Conservation (phyloP, 306 rosid genomes). For the Abrus precatorius region DNA sequence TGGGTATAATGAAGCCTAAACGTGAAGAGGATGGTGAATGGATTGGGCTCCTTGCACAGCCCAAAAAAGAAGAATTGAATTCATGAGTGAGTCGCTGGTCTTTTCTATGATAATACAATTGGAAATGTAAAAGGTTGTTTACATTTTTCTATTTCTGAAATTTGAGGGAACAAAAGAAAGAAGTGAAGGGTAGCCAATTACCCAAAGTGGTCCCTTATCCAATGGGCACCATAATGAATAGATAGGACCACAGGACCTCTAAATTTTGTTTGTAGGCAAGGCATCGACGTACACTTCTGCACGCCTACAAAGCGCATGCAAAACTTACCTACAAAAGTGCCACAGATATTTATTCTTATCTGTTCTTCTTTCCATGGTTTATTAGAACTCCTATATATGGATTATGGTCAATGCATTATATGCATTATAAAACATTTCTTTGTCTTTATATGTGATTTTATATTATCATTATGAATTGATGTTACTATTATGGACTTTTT, state of each 20-base stretch:
- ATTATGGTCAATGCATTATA: no score
- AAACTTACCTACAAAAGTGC: conserved; percentile 25
- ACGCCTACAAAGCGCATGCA: conserved; percentile 52
- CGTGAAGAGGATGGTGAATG: background rate
- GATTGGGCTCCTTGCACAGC: background rate
- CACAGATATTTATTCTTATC: background rate
- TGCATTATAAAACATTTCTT: no score
- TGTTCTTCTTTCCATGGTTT: background rate
- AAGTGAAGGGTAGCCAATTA: background rate
- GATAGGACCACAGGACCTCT: conserved; percentile 47
- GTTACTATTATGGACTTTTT: no score
- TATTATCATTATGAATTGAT: no score
- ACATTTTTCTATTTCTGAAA: background rate
- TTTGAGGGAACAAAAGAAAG: conserved; percentile 19
- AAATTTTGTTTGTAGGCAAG: conserved; percentile 34
- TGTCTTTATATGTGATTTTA: no score
- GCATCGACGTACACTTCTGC: conserved; percentile 28
- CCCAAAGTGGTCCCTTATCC: conserved; percentile 43
- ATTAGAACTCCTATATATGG: no score
- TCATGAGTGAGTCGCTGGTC: background rate
- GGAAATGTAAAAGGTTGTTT: background rate
- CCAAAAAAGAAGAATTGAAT: background rate
- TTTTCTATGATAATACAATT: background rate
- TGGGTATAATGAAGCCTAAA: no score
- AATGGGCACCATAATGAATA: background rate